Base-by-base conservation (phyloP, 768 basidiomycete species). In the Lentinula guzmanii region DNA sequence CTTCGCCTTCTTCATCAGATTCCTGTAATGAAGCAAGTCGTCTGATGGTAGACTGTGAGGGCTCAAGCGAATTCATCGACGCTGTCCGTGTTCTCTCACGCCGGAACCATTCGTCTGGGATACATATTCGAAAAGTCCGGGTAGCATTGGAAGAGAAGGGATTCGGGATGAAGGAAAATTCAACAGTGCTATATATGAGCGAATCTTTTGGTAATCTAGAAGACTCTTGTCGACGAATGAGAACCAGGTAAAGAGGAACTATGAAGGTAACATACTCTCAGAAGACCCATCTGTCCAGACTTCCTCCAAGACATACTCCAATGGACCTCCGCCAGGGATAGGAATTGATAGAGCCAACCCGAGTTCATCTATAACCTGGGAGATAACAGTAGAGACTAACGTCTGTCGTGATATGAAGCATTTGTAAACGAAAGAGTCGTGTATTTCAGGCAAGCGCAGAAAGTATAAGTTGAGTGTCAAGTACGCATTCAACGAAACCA, bases 41-140 rank as follows among this genome's bases (percentile, higher is more conserved):
- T 50, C 74, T 75, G 50, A 85, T 73, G 0, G 83, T 83, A 28
- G 77, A 72, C 34, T 85, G 79, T 2, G 84, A 85, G 2, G 83
- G 81, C 37, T 78, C 78, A 8, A 75, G 57, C 0, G 82, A 81
- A 24, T 76, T 69, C 13, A 74, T 72, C 1, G 84, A 83, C 2
- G 78, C 24, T 42, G 72, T 75, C 0, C 83, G 82, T 6, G 85
- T 80, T 63, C 82, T 88, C 18, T 85, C 83, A 16, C 89, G 82
- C 61, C 85, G 84, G 71, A 85, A 93, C 91, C 87, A 93, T 68
- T 88, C 86, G 58, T 89, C 89, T 1, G 89, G 89, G 7, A 93
- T 83, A 63, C 86, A 89, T 60, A 92, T 81, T 31, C 80, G 78
- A 67, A 89, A 83, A 7, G 65, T 68, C 8, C 83, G 82, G 1